phyloP scores from a whole-genome alignment of 1,139 yeast species.

The Pichia sp. region DNA sequence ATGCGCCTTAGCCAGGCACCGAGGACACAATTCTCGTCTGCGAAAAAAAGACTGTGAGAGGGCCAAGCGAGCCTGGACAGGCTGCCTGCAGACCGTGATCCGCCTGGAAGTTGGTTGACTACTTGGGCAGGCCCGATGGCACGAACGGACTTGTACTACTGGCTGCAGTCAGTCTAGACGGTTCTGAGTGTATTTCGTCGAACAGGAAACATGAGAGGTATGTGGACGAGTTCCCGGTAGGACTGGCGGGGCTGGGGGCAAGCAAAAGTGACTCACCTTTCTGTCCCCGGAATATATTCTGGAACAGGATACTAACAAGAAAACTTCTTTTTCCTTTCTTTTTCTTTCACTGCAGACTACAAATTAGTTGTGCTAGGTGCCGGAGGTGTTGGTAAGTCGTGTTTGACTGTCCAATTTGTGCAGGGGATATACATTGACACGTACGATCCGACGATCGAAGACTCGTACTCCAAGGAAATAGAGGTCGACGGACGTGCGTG shows the following conservation, averaged over 20 bases:
- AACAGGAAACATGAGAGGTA: conserved; percentile 12
- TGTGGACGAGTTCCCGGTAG: conserved; percentile 1
- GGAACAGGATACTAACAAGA: conserved; percentile 9
- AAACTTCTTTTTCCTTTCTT: neutral
- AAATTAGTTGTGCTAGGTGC: conserved; percentile 95
- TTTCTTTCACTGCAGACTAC: conserved; percentile 45
- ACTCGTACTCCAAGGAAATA: conserved; percentile 87
- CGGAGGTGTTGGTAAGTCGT: conserved; percentile 98
- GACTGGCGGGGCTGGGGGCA: no score
- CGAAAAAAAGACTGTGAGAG: neutral
- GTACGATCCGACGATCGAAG: conserved; percentile 97
- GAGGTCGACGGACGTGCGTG: conserved; percentile 91
- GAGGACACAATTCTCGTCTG: neutral
- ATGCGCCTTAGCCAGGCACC: neutral
- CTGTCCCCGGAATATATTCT: neutral
- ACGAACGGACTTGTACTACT: no score
- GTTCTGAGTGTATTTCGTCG: neutral
- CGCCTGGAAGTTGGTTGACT: neutral
- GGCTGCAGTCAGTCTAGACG: no score
- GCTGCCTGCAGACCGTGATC: neutral
- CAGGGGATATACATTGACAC: conserved; percentile 93
- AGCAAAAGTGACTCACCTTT: no score
- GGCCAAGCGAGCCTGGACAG: neutral
- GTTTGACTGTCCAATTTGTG: conserved; percentile 84
- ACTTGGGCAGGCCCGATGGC: no score